Evolutionary conservation across 192 early-diverging fungal genomes (phyloP).

Genomic region (Backusella tarrabulga): DNA sequence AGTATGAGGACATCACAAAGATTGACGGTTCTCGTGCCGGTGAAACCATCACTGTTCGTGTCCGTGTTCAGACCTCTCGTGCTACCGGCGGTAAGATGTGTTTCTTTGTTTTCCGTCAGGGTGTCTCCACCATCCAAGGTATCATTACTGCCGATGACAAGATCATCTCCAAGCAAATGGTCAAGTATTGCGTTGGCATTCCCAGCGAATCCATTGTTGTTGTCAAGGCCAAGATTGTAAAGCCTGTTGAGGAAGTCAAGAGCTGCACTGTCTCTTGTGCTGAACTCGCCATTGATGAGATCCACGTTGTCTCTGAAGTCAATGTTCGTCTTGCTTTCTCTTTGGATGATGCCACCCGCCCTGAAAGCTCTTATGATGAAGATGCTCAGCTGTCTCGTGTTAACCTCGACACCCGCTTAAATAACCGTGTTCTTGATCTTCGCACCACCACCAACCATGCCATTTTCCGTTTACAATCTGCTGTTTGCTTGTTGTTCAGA

Average conservation of each 20-base stretch:
- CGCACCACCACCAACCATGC: constrained; percentile 95
- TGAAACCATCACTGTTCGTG: constrained; percentile 80
- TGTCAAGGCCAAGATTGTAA: constrained; percentile 77
- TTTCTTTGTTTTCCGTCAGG: constrained; percentile 91
- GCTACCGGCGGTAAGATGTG: constrained; percentile 82
- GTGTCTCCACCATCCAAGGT: constrained; percentile 86
- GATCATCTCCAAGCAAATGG: constrained; percentile 91
- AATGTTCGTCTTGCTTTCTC: constrained; percentile 83
- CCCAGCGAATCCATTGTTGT: constrained; percentile 87
- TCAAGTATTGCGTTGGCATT: constrained; percentile 83
- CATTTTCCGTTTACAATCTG: constrained; percentile 97
- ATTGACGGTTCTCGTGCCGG: constrained; percentile 63
- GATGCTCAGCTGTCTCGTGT: constrained; percentile 73
- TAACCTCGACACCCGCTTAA: constrained; percentile 86
- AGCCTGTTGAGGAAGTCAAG: constrained; percentile 82
- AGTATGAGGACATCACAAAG: constrained; percentile 64
- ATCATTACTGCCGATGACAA: constrained; percentile 70
- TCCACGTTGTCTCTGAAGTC: constrained; percentile 74
- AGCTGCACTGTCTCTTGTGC: constrained; percentile 90
- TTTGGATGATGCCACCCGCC: constrained; percentile 87
- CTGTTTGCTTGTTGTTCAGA: constrained; percentile 92
- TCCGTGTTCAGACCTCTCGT: constrained; percentile 88
- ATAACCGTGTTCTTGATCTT: constrained; percentile 94
- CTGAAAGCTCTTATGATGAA: constrained; percentile 75
- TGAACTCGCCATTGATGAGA: constrained; percentile 81